phyloP scores from a whole-genome alignment of 768 basidiomycete species.

The Tricholoma furcatifolium region DNA sequence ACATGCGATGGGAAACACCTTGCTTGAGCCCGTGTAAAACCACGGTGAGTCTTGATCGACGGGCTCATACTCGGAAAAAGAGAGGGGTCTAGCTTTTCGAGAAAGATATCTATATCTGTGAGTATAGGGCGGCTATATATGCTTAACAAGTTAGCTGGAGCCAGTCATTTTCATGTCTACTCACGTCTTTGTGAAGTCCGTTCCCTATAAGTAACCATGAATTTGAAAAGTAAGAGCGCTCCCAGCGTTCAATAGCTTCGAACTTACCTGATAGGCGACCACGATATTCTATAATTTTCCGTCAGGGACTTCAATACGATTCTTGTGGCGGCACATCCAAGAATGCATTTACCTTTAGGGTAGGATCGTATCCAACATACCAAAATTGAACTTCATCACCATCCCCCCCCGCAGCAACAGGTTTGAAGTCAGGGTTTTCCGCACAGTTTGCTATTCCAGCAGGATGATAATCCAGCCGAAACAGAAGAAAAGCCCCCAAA shows the following conservation, averaged over 20 bases:
- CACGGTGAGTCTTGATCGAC: constrained; percentile 41
- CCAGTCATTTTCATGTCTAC: too few relatives aligned
- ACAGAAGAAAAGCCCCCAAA: not conserved
- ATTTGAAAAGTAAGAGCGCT: too few relatives aligned
- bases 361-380: constrained; percentile 25
- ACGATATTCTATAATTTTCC: constrained; percentile 16
- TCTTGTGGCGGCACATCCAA: not conserved
- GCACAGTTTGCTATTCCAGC: constrained; percentile 38
- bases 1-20: constrained; percentile 27
- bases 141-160: not conserved
- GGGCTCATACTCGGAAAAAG: constrained; percentile 52
- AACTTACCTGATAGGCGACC: too few relatives aligned
- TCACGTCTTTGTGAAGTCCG: too few relatives aligned
- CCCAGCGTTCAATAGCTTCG: too few relatives aligned
- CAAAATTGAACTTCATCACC: constrained; percentile 42
- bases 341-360: constrained; percentile 10
- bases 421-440: constrained; percentile 43
- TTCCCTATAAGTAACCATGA: too few relatives aligned
- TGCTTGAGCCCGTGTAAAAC: constrained; percentile 46
- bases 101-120: constrained; percentile 41
- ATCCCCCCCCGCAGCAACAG: constrained; percentile 45
- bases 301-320: not conserved
- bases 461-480: not conserved
- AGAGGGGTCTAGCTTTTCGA: constrained; percentile 23
- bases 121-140: constrained; percentile 24